phyloP scores from a whole-genome alignment of 2,329 filamentous ascomycete species.

The Akanthomyces uredinophilus region DNA sequence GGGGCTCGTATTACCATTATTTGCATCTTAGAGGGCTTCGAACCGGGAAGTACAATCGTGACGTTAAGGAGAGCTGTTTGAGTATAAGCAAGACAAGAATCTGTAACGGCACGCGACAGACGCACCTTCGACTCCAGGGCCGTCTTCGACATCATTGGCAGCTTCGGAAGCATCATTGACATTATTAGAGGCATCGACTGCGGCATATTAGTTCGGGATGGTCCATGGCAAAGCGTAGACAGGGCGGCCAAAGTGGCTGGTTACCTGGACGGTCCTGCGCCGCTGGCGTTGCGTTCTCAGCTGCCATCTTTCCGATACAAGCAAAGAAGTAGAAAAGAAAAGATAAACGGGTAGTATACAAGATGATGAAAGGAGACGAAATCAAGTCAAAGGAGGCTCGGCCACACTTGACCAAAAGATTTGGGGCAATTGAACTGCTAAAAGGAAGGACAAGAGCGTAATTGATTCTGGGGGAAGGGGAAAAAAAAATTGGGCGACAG shows the following conservation, averaged over 20 bases:
- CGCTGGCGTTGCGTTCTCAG: conserved; percentile 4
- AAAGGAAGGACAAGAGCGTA: conserved; percentile 1
- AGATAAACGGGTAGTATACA: conserved; percentile 5
- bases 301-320: conserved; percentile 14
- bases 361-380: neutral
- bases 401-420: neutral
- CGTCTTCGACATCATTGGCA: conserved; percentile 24
- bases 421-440: conserved; percentile 11
- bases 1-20: conserved; percentile 62
- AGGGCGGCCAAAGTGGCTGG: neutral
- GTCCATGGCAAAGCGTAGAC: neutral
- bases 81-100: conserved; percentile 18
- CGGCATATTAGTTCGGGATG: conserved; percentile 13
- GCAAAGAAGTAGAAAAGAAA: neutral
- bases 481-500: conserved; percentile 13
- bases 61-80: conserved; percentile 53
- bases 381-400: neutral
- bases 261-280: conserved; percentile 10
- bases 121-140: conserved; percentile 32
- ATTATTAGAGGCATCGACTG: conserved; percentile 23
- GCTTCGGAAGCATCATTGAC: conserved; percentile 22
- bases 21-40: conserved; percentile 66
- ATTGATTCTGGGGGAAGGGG: conserved; percentile 3
- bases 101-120: conserved; percentile 10
- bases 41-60: conserved; percentile 76